These are phyloP conservation scores for Cicer judaicum DNA, from an alignment of 306 rosid genomes.

Conservation along the genomic window DNA sequence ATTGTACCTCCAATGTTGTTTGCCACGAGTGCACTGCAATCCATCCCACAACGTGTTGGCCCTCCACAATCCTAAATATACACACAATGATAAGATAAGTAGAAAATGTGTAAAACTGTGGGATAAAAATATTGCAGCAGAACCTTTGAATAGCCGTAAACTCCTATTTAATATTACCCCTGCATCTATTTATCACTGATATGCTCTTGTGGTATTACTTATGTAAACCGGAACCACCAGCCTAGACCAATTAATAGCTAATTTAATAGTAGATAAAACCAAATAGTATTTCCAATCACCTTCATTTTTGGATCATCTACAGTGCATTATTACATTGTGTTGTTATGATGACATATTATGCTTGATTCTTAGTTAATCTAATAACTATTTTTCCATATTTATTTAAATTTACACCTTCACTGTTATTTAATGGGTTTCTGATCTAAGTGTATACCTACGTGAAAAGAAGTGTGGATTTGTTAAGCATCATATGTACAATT, in stretches of 20 bases:
- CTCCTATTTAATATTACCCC: background rate
- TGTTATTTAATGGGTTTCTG: background rate
- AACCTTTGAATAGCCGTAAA: conserved; percentile 37
- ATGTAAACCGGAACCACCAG: conserved; percentile 16
- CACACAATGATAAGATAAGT: conserved; percentile 45
- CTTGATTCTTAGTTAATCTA: conserved; percentile 30
- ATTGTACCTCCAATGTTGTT: conserved; percentile 66
- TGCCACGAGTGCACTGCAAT: conserved; percentile 81
- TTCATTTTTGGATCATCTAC: conserved; percentile 28
- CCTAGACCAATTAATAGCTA: conserved; percentile 21
- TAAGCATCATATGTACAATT: conserved; percentile 1
- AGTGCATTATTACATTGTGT: conserved; percentile 7
- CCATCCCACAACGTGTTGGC: conserved; percentile 80
- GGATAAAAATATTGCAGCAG: background rate
- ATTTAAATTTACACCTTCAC: conserved; percentile 4
- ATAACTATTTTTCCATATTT: conserved; percentile 8
- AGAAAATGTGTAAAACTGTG: conserved; percentile 19
- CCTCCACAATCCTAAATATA: conserved; percentile 84
- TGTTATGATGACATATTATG: conserved; percentile 22
- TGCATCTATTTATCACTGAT: conserved; percentile 7
- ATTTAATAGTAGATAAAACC: conserved; percentile 16
- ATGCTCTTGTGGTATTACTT: conserved; percentile 9
- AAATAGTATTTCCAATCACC: conserved; percentile 29
- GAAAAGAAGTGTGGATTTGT: conserved; percentile 10
- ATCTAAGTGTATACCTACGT: conserved; percentile 25